A percentile compares a stretch with the other conserved stretches of the same genome.
These are phyloP conservation scores for Lyophyllum decastes DNA, from an alignment of 768 basidiomycete genomes.

Conservation along the genomic window DNA sequence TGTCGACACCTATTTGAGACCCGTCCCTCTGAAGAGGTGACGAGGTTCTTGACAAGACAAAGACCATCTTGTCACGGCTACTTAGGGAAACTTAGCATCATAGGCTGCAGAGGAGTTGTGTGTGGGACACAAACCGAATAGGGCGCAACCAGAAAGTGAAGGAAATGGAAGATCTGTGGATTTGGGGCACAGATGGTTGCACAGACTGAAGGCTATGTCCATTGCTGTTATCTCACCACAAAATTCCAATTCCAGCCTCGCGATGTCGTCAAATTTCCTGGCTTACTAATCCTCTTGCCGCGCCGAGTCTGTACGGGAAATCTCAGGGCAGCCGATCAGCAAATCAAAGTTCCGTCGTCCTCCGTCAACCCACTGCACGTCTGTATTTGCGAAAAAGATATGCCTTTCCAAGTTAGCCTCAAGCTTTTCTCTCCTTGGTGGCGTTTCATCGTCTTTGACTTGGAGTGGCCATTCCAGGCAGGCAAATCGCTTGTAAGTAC, in stretches of 20 bases:
- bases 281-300: neutral
- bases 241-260: neutral
- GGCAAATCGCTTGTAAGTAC: neutral
- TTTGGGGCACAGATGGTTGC: neutral
- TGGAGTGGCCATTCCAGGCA: neutral
- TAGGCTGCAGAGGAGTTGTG: neutral
- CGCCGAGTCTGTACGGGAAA: neutral
- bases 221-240: neutral
- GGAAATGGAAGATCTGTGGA: neutral
- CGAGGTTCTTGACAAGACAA: slow-evolving; percentile 22
- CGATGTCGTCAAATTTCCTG: neutral
- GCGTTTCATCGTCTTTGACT: neutral
- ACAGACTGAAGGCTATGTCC: neutral
- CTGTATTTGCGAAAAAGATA: too few relatives aligned
- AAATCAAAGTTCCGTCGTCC: too few relatives aligned
- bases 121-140: neutral
- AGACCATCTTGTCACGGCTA: slow-evolving; percentile 18
- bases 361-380: too few relatives aligned
- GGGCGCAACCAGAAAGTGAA: neutral
- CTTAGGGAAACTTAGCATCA: slow-evolving; percentile 2
- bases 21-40: slow-evolving; percentile 7
- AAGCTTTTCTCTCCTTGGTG: neutral
- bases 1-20: slow-evolving; percentile 15
- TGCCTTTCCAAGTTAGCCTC: neutral
- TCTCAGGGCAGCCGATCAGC: neutral